Evolutionary conservation across 495 filamentous ascomycete genomes (phyloP).

Genomic region (Lasiosphaeria ovina): DNA sequence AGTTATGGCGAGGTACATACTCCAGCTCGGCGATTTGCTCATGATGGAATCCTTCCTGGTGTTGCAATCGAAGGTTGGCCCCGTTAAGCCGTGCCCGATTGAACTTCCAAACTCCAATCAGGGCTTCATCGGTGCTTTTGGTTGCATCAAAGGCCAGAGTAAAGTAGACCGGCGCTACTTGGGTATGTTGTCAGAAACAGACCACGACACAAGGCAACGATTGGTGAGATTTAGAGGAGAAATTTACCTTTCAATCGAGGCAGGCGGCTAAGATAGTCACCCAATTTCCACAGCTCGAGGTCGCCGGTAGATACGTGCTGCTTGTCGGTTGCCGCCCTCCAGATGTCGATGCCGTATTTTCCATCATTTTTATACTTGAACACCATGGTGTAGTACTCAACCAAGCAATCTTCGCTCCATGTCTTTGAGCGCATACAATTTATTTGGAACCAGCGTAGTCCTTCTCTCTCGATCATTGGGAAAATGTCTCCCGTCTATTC

Average conservation of each 20-base stretch:
- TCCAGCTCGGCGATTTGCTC: not conserved
- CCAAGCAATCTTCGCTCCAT: conserved; percentile 11
- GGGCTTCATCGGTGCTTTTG: not conserved
- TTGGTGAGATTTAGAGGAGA: not conserved
- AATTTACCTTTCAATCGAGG: conserved; percentile 15
- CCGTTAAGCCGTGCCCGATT: not conserved
- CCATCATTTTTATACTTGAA: conserved; percentile 19
- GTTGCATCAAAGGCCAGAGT: not conserved
- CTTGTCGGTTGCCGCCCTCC: conserved; percentile 18
- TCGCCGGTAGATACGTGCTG: conserved; percentile 11
- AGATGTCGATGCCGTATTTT: conserved; percentile 21
- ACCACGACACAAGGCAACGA: no score
- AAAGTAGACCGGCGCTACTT: not conserved
- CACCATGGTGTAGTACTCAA: conserved; percentile 24
- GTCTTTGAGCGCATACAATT: conserved; percentile 11
- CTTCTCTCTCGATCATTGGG: conserved; percentile 20
- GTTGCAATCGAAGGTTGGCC: not conserved
- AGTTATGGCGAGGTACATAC: not conserved
- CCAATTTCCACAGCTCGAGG: conserved; percentile 21
- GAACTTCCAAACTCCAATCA: not conserved
- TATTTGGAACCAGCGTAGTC: conserved; percentile 24
- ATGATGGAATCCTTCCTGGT: not conserved
- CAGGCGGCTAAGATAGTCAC: conserved; percentile 26
- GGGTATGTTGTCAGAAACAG: not conserved
- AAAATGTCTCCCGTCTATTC: conserved; percentile 24